Base-by-base conservation (phyloP, 805 yeast genomes). In the Monosporozyma servazzii region DNA sequence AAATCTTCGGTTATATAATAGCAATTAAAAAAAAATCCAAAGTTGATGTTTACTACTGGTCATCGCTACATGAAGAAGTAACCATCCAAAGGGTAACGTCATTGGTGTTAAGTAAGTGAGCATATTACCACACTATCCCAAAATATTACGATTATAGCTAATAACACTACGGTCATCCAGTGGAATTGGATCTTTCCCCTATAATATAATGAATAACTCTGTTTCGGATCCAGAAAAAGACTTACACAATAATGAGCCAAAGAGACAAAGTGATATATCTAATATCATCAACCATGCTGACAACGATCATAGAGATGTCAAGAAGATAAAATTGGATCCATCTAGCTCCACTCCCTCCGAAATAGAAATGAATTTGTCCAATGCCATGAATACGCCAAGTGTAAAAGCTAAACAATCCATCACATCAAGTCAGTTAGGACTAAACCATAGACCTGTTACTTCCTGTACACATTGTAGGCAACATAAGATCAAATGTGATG, bases 391-490 rank as follows among this genome's bases (percentile, higher is more conserved):
- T 41, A 21, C 37, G 13, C 29, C 48, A 27, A 45, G 27, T 21
- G 11, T 41, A 21, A 41, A 41, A 21, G 29, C 44, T 23, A 41
- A 41, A 41, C 44, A 41, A n/a, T 41, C 44, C 15, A 41, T 41
- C 7, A 4, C 44, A 8, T 13, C 44, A 5, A 41, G 13, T 41
- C 17, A 20, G 11, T 10, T 41, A 9, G 39, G 40, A 3, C 39
- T 48, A 11, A 55, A 84, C 1, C 91, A 86, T 61, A 71, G 96
- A 51, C 96, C 96, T 0, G 95, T 89, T 1, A 88, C 96, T 0
- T 85, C 96, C 3, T 90, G 97, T 64, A 87, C 96, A 0, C 93
- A 88, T 65, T 90, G 97, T 64, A 79, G 97, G 48, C 96, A 90
- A 64, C 96, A 89, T 66, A 90, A 90, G 68, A 88, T 90, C 66